Evolutionary conservation across 139 green algal species (phyloP).

Genomic region (Chlorella sp.): DNA sequence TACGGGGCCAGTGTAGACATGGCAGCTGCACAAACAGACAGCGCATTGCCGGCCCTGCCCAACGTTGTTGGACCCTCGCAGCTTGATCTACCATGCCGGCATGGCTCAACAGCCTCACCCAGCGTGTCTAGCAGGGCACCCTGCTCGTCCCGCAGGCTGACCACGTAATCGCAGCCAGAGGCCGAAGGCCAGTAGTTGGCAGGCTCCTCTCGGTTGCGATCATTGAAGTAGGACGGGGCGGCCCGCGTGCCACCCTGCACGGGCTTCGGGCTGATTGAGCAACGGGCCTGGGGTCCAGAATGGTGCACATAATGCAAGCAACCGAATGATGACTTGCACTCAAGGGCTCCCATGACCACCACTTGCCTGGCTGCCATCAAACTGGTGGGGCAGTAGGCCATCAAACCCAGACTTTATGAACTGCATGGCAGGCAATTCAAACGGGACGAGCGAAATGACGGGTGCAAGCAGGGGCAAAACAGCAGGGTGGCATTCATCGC

Average conservation of each 20-base stretch:
- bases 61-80: too few species aligned
- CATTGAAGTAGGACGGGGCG: slow-evolving; percentile 70
- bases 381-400: slow-evolving; percentile 61
- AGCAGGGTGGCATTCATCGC: too few species aligned
- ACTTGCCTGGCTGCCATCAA: slow-evolving; percentile 37
- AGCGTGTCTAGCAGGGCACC: background rate
- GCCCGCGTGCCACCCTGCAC: slow-evolving; percentile 61
- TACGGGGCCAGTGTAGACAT: background rate
- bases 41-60: too few species aligned
- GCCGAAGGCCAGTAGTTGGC: slow-evolving; percentile 48
- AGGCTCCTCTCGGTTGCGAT: slow-evolving; percentile 55
- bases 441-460: too few species aligned
- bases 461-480: too few species aligned
- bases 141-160: slow-evolving; percentile 32
- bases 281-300: too few species aligned
- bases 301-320: too few species aligned
- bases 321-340: too few species aligned
- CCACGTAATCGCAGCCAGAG: slow-evolving; percentile 50
- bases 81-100: too few species aligned
- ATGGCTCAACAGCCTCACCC: background rate
- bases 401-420: slow-evolving; percentile 82
- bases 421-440: background rate
- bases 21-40: too few species aligned
- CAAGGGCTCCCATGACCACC: too few species aligned
- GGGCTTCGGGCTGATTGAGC: too few species aligned